These are phyloP conservation scores for Solanum piurae DNA, from an alignment of 257 asterid species.

Conservation along the genomic window DNA sequence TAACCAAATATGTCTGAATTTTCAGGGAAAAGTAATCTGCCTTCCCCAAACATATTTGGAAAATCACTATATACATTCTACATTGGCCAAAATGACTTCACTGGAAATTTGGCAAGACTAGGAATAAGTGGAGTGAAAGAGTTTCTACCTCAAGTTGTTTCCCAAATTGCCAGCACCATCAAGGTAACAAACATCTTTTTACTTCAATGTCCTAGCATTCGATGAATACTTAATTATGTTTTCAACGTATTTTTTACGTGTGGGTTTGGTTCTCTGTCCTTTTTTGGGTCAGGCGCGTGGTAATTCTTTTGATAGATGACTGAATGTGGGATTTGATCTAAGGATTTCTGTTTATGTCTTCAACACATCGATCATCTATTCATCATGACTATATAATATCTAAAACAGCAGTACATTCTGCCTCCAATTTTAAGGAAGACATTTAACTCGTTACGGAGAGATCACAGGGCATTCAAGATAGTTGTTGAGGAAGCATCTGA, in stretches of 20 bases:
- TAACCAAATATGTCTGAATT: neutral
- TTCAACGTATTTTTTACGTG: too few species aligned
- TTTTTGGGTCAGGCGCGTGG: too few species aligned
- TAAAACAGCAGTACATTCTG: too few species aligned
- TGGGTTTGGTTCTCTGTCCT: too few species aligned
- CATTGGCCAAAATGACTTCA: constrained; percentile 64
- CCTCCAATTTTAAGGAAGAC: too few species aligned
- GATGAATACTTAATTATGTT: neutral
- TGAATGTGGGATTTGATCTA: too few species aligned
- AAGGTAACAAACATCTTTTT: constrained; percentile 22
- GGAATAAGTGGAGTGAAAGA: constrained; percentile 37
- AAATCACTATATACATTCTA: constrained; percentile 52
- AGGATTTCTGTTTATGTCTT: too few species aligned
- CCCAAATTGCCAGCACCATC: constrained; percentile 31
- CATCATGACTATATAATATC: too few species aligned
- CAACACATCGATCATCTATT: too few species aligned
- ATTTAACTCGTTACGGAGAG: too few species aligned
- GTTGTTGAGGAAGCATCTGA: neutral
- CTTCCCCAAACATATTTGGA: constrained; percentile 46
- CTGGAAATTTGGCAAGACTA: constrained; percentile 24
- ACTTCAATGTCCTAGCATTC: neutral
- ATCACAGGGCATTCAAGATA: neutral
- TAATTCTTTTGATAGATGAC: too few species aligned
- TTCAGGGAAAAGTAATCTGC: constrained; percentile 31
- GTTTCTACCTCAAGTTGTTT: constrained; percentile 30